Evolutionary conservation across 1,284 basidiomycete genomes (phyloP).

Genomic region (Coniophora puteana): DNA sequence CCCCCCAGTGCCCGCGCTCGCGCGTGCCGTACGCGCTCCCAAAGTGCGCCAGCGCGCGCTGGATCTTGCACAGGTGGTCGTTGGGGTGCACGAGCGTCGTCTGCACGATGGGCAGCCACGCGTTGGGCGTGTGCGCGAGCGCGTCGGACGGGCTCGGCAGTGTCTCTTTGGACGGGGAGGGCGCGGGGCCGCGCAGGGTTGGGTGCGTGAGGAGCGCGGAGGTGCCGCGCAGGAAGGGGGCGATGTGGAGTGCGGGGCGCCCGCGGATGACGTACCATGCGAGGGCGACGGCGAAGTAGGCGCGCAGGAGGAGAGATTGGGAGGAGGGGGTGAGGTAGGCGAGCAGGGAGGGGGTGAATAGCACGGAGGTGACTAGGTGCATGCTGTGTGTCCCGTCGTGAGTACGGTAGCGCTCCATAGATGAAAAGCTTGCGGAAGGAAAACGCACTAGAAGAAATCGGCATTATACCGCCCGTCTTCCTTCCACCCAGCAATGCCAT

Average conservation of each 20-base stretch:
- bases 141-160: constrained; percentile 22
- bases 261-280: constrained; percentile 36
- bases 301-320: constrained; percentile 32
- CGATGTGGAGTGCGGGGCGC: constrained; percentile 31
- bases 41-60: constrained; percentile 49
- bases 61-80: constrained; percentile 52
- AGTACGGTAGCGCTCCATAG: neutral
- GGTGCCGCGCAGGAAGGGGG: constrained; percentile 30
- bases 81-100: constrained; percentile 48
- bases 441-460: constrained; percentile 36
- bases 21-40: constrained; percentile 38
- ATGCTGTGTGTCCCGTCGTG: constrained; percentile 22
- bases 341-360: constrained; percentile 37
- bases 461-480: constrained; percentile 30
- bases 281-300: constrained; percentile 34
- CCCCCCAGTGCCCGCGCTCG: constrained; percentile 26
- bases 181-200: constrained; percentile 22
- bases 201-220: constrained; percentile 11
- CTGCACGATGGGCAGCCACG: constrained; percentile 49
- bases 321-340: constrained; percentile 23
- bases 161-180: constrained; percentile 24
- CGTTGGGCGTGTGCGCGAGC: constrained; percentile 31
- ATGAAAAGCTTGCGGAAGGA: neutral
- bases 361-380: constrained; percentile 43
- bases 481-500: constrained; percentile 38